A percentile compares a stretch with the other conserved stretches of the same genome.
Conservation (phyloP, 148 eudicot species). For the Cornus florida region DNA sequence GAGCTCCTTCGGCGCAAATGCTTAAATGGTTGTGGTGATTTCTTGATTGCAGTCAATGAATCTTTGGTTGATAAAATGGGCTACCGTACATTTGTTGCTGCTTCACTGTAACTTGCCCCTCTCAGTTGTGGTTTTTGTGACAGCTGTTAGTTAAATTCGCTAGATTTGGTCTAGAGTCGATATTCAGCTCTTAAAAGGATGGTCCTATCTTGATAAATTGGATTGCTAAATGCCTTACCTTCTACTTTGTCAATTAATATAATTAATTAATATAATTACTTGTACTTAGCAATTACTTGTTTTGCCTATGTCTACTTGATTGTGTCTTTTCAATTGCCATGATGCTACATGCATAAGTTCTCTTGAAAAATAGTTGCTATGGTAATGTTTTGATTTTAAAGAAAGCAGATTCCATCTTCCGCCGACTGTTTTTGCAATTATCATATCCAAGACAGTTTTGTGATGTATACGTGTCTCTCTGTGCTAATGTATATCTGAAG, state of each 20-base stretch:
- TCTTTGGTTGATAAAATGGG: constrained; percentile 80
- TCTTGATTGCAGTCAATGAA: constrained; percentile 74
- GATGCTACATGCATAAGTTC: background rate
- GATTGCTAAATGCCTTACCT: constrained; percentile 3
- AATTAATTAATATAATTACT: background rate
- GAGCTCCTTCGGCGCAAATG: constrained; percentile 92
- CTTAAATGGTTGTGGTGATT: constrained; percentile 95
- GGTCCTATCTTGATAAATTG: background rate
- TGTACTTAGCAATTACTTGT: background rate
- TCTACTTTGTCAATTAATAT: background rate
- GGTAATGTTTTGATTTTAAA: background rate
- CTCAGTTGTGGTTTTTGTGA: constrained; percentile 38
- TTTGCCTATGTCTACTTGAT: background rate
- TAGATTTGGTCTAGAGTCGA: constrained; percentile 14
- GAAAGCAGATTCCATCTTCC: background rate
- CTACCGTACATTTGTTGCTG: constrained; percentile 74
- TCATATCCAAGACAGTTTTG: background rate
- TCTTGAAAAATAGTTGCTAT: background rate
- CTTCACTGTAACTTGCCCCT: constrained; percentile 47
- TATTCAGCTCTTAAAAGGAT: constrained; percentile 16
- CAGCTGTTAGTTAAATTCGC: constrained; percentile 27
- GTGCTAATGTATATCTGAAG: background rate
- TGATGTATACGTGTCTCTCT: background rate
- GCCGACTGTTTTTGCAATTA: background rate
- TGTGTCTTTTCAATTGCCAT: background rate